A percentile compares a stretch with the other conserved stretches of the same genome.
Conservation (phyloP, 768 basidiomycete species). For the Pisolithus tinctorius region DNA sequence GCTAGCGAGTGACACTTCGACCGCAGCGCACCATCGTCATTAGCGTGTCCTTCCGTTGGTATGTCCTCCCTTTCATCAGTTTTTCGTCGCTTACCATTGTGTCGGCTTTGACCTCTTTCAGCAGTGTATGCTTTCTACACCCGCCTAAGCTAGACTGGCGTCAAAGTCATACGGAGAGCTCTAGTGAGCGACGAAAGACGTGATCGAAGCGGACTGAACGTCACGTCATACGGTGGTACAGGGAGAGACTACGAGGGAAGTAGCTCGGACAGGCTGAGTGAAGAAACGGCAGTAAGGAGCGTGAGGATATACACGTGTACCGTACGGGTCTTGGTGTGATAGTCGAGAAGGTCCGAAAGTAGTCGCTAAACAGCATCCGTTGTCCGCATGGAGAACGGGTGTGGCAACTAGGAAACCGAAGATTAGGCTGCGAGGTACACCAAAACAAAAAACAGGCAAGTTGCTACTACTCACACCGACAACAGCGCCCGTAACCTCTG, state of each 20-base stretch:
- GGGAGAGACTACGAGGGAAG: slow-evolving; percentile 22
- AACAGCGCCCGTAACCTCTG: slow-evolving; percentile 40
- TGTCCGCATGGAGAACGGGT: background rate
- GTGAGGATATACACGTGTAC: slow-evolving; percentile 42
- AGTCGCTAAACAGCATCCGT: slow-evolving; percentile 26
- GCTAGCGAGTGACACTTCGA: slow-evolving; percentile 13
- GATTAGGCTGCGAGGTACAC: background rate
- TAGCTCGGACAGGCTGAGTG: slow-evolving; percentile 15
- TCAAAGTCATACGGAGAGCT: slow-evolving; percentile 48
- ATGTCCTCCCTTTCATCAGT: background rate
- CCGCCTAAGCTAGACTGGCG: slow-evolving; percentile 31
- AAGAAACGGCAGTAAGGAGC: slow-evolving; percentile 37
- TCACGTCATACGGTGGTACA: slow-evolving; percentile 34
- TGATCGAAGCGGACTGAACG: slow-evolving; percentile 13
- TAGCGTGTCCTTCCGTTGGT: background rate
- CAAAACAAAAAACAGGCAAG: background rate
- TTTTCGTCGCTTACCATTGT: slow-evolving; percentile 12
- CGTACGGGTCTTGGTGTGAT: slow-evolving; percentile 67
- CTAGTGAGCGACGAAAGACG: slow-evolving; percentile 48
- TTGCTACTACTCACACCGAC: slow-evolving; percentile 35
- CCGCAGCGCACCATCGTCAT: background rate
- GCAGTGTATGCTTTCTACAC: slow-evolving; percentile 7
- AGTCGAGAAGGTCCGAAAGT: slow-evolving; percentile 52
- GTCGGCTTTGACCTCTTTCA: background rate
- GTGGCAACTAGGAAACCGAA: slow-evolving; percentile 14